phyloP scores from a whole-genome alignment of 2,329 filamentous ascomycete species.

The Fusarium sp. region DNA sequence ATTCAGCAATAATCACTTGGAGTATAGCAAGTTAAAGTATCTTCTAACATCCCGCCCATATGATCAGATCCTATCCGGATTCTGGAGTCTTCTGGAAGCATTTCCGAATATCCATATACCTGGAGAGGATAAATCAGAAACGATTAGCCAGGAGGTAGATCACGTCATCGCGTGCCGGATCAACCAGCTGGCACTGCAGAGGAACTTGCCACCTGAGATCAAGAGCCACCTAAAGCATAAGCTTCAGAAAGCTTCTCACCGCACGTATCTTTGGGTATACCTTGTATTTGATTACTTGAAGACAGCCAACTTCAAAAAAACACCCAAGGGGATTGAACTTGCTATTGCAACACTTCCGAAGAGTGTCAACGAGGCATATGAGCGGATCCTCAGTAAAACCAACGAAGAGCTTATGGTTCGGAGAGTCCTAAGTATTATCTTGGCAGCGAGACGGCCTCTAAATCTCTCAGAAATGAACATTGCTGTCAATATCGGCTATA shows the following conservation, averaged over 20 bases:
- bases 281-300: constrained; percentile 53
- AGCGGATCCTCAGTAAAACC: constrained; percentile 47
- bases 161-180: constrained; percentile 51
- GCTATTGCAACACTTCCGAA: constrained; percentile 45
- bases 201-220: constrained; percentile 1
- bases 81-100: constrained; percentile 32
- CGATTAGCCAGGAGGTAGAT: constrained; percentile 54
- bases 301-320: constrained; percentile 41
- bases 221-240: constrained; percentile 36
- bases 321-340: constrained; percentile 28
- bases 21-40: constrained; percentile 48
- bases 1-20: background rate
- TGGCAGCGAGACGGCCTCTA: constrained; percentile 47
- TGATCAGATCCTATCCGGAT: constrained; percentile 46
- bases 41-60: constrained; percentile 56
- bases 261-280: constrained; percentile 57
- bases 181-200: constrained; percentile 35
- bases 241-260: constrained; percentile 42
- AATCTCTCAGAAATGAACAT: constrained; percentile 50
- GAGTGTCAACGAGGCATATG: constrained; percentile 50
- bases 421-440: constrained; percentile 45
- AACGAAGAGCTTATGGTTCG: constrained; percentile 15
- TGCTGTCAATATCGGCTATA: constrained; percentile 40
- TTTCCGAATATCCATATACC: constrained; percentile 53
- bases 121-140: constrained; percentile 54